These are phyloP conservation scores for Aureobasidium mangrovei DNA, from an alignment of 2,329 filamentous ascomycete genomes.

Conservation along the genomic window DNA sequence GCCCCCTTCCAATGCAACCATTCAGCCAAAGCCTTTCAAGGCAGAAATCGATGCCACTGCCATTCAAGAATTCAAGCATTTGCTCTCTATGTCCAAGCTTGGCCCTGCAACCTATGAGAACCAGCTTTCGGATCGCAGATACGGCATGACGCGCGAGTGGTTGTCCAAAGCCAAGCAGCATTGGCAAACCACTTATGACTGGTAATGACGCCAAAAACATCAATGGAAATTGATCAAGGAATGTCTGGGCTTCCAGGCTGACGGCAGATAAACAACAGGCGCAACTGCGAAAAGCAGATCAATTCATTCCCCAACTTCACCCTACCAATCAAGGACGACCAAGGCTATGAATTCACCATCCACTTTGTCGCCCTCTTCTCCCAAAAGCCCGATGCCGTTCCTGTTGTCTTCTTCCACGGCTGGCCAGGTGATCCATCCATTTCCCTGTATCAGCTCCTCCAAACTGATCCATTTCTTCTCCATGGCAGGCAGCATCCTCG, in stretches of 20 bases:
- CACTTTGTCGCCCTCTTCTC: slow-evolving; percentile 51
- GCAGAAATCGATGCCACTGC: slow-evolving; percentile 36
- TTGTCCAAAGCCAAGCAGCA: slow-evolving; percentile 31
- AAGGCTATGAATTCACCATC: slow-evolving; percentile 32
- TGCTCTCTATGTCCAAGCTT: slow-evolving; percentile 41
- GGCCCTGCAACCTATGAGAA: slow-evolving; percentile 44
- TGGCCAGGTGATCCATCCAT: slow-evolving; percentile 34
- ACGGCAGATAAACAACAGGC: slow-evolving; percentile 17
- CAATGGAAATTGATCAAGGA: neutral
- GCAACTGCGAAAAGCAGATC: slow-evolving; percentile 33
- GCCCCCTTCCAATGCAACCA: slow-evolving; percentile 30
- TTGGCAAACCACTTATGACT: slow-evolving; percentile 29
- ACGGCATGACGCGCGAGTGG: slow-evolving; percentile 42
- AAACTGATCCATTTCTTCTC: too few relatives aligned
- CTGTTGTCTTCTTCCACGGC: slow-evolving; percentile 46
- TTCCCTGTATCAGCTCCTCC: too few relatives aligned
- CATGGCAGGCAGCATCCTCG: slow-evolving; percentile 34
- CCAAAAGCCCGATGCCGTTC: slow-evolving; percentile 39
- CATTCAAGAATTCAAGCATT: slow-evolving; percentile 37
- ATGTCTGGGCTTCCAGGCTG: too few relatives aligned
- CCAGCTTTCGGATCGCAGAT: slow-evolving; percentile 32
- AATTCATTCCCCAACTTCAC: slow-evolving; percentile 46
- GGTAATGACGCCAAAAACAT: slow-evolving; percentile 16
- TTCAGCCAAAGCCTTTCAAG: slow-evolving; percentile 35
- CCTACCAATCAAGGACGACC: slow-evolving; percentile 32